Evolutionary conservation across 1,139 yeast genomes (phyloP).

Genomic region (Pichia sp.): DNA sequence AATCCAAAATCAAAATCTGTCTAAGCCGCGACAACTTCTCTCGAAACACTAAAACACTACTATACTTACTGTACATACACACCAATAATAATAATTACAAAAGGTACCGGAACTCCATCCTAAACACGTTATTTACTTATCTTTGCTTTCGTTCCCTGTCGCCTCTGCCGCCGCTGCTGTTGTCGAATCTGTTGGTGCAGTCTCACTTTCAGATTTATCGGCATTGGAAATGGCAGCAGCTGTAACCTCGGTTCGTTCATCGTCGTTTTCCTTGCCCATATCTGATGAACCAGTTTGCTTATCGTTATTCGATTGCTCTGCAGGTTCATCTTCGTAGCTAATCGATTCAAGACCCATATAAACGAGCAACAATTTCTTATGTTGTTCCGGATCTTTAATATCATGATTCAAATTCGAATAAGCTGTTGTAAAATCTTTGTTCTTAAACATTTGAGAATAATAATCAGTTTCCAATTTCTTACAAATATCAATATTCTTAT

Average conservation of each 20-base stretch:
- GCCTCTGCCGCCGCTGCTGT: background rate
- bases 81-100: no score
- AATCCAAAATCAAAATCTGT: background rate
- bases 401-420: conserved; percentile 22
- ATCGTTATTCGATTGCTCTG: no score
- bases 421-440: conserved; percentile 22
- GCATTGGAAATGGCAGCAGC: background rate
- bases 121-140: no score
- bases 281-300: background rate
- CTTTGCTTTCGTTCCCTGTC: background rate
- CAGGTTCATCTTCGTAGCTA: conserved; percentile 24
- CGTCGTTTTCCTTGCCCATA: no score
- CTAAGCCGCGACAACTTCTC: no score
- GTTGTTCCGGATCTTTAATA: conserved; percentile 27
- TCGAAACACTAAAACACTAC: no score
- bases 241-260: conserved; percentile 8
- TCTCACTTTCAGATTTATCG: background rate
- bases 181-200: background rate
- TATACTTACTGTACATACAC: no score
- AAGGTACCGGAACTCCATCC: no score
- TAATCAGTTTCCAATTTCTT: conserved; percentile 24
- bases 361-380: conserved; percentile 27
- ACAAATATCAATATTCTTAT: conserved; percentile 27
- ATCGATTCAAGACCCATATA: conserved; percentile 30
- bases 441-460: conserved; percentile 20